Evolutionary conservation across 148 eudicot species (phyloP).

Genomic region (Euryodendron excelsum): DNA sequence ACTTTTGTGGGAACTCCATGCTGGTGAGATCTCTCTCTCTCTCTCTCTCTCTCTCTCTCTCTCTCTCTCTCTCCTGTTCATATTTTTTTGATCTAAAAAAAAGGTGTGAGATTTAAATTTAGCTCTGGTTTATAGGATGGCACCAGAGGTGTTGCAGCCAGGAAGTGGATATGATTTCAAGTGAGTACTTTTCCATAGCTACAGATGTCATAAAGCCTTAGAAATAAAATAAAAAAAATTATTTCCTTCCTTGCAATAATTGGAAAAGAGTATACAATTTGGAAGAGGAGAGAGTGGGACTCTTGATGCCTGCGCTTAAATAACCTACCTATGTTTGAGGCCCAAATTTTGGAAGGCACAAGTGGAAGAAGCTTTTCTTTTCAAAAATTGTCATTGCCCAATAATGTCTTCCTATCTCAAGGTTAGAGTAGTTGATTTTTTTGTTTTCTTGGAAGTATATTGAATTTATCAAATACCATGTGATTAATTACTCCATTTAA

Average conservation of each 20-base stretch:
- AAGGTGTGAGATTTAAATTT: neutral
- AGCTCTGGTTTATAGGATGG: constrained; percentile 69
- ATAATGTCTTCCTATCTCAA: too few species aligned
- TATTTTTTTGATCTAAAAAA: neutral
- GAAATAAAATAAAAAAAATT: neutral
- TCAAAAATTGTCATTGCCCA: too few species aligned
- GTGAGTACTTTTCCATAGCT: constrained; percentile 39
- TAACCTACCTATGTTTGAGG: too few species aligned
- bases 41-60: neutral
- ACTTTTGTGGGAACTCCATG: constrained; percentile 99
- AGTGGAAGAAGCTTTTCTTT: too few species aligned
- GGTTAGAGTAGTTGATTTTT: too few species aligned
- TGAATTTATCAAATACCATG: too few species aligned
- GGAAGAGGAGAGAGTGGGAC: too few species aligned
- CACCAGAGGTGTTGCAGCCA: constrained; percentile 98
- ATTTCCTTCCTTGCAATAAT: neutral
- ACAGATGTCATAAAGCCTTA: constrained; percentile 1
- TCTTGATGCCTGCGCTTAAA: too few species aligned
- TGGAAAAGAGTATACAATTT: too few species aligned
- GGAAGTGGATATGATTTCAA: constrained; percentile 94
- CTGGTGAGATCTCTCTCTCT: constrained; percentile 51
- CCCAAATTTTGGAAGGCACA: too few species aligned
- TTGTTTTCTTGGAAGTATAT: too few species aligned
- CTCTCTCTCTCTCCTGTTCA: neutral
- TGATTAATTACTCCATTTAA: too few species aligned